Conservation (phyloP, 371 early-diverging fungal species). For the Apophysomyces ossiformis region DNA sequence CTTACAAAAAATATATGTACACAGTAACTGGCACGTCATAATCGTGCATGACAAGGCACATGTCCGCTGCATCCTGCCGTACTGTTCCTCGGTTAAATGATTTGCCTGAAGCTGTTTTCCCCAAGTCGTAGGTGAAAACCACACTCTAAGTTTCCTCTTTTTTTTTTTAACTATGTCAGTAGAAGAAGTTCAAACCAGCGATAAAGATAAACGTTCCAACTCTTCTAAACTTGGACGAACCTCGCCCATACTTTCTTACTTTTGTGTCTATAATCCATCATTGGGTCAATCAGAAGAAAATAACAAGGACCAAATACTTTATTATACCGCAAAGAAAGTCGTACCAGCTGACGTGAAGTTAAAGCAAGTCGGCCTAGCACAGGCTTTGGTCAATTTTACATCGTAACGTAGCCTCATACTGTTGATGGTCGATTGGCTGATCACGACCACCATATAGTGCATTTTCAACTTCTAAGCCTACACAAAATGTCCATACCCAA, state of each 20-base stretch:
- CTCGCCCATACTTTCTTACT: conserved; percentile 63
- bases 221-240: conserved; percentile 37
- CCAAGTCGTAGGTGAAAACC: too few species aligned
- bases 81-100: too few species aligned
- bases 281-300: conserved; percentile 73
- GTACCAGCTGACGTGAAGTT: conserved; percentile 81
- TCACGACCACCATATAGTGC: conserved; percentile 45
- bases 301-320: conserved; percentile 78
- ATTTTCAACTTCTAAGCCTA: conserved; percentile 65
- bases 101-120: too few species aligned
- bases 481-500: conserved; percentile 74
- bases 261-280: conserved; percentile 79
- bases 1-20: too few species aligned
- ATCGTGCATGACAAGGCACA: too few species aligned
- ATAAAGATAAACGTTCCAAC: conserved; percentile 4
- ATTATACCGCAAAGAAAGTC: conserved; percentile 71
- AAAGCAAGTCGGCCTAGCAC: conserved; percentile 83
- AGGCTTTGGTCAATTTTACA: conserved; percentile 81
- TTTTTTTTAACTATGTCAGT: neutral
- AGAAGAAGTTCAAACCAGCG: conserved; percentile 12
- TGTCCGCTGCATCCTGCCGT: too few species aligned
- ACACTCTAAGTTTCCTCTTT: neutral
- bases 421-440: neutral
- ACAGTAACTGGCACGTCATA: too few species aligned
- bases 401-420: conserved; percentile 43